Percentiles rank a stretch among this genome's conserved stretches.
Evolutionary conservation across 768 basidiomycete genomes (phyloP).

Genomic region (Mrakia frigida): DNA sequence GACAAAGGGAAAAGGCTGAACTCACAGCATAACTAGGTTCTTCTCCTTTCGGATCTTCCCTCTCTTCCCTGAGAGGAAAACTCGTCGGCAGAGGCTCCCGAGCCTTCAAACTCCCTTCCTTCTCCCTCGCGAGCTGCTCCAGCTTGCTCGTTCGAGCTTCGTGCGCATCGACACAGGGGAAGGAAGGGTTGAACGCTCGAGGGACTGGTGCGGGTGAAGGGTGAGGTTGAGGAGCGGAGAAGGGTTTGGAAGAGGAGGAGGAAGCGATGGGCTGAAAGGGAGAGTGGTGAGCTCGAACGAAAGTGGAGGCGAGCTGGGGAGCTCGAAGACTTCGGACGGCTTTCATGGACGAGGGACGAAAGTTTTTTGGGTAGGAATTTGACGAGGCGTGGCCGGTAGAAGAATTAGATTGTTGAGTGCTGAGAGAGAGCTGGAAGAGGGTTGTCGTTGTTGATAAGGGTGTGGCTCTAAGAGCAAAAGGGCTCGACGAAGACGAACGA

Average conservation of each 20-base stretch:
- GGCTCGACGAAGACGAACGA: too few relatives aligned
- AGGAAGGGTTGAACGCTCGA: conserved; percentile 23
- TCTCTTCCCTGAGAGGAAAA: conserved; percentile 19
- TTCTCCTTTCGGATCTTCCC: conserved; percentile 32
- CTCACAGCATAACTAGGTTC: conserved; percentile 32
- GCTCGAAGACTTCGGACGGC: neutral
- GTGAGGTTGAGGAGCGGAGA: neutral
- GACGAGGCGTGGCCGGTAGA: too few relatives aligned
- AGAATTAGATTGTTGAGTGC: too few relatives aligned
- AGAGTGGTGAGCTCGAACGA: neutral
- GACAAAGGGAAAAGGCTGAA: neutral
- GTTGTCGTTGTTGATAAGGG: too few relatives aligned
- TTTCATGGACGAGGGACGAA: neutral
- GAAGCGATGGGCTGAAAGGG: conserved; percentile 2
- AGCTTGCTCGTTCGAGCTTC: conserved; percentile 28
- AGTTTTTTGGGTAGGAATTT: neutral
- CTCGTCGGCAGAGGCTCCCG: conserved; percentile 26
- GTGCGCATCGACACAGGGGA: conserved; percentile 33
- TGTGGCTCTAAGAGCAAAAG: too few relatives aligned
- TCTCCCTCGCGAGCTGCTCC: conserved; percentile 1
- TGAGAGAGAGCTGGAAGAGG: too few relatives aligned
- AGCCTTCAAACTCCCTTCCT: neutral
- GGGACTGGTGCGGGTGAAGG: neutral
- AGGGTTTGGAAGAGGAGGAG: conserved; percentile 1
- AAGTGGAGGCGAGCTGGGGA: neutral